Base-by-base conservation (phyloP, 1,139 yeast genomes). In the Hemisphaericaspora lyxosophila region DNA sequence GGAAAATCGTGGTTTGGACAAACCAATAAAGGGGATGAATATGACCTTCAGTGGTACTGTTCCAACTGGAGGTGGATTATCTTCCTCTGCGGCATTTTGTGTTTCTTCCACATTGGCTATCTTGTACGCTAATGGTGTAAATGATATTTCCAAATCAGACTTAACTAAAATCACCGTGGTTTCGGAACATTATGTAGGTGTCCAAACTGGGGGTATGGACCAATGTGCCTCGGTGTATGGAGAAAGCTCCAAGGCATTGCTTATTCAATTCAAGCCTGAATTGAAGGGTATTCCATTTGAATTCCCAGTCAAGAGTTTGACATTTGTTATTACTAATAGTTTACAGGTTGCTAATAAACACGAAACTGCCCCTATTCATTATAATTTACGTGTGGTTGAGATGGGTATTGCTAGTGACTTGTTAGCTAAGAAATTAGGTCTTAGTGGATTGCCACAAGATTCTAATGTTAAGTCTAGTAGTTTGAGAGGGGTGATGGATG, bases 181-280 rank as follows among this genome's bases (percentile, higher is more conserved):
- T 14, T 78, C 83, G 35, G 90, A 83, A 54, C 87, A 82, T 59
- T 80, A 78, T 41, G 78, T 83, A 31, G 90, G 90, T 17, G 84
- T 83, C 38, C 82, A 81, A 54, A 79, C 82, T 31, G 90, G 90
- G 17, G 90, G 90, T 31, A 77, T 83, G 85, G 90, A 83, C 55
- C 90, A 83, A 60, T 73, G 84, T 45, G 89, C 90, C 3, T 76
- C 85, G 2, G 72, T 83, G 17, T 82, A 75, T 49, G 89, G 89
- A n/a, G 79, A 75, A 49, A 64, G 60, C 31, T 72, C 70, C 43
- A 78, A 82, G 48, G 85, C 84, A 2, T 58, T 83, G 43, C 70
- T 76, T 46, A 80, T 83, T 31, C 78, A 77, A 45, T 83, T 82
- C 60, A 71, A 73, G 45, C 90, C 90, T 2, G 59, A 68, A 42